Conservation (phyloP, 129 eudicot genomes). For the Chrysanthemum makinoi region DNA sequence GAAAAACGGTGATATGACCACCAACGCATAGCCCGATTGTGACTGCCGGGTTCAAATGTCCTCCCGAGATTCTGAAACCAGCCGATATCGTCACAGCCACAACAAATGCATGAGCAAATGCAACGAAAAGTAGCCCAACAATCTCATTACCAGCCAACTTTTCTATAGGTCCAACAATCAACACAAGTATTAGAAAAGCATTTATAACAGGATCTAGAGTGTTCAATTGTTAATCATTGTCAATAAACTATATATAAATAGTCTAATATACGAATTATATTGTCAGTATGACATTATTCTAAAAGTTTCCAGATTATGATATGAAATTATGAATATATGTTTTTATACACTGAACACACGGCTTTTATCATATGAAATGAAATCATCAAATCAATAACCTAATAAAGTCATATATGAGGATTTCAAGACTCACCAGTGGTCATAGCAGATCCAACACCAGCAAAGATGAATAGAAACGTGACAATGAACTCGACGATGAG, state of each 20-base stretch:
- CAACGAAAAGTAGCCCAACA: conserved; percentile 73
- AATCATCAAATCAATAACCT: too few species aligned
- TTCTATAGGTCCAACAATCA: conserved; percentile 32
- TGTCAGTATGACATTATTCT: too few species aligned
- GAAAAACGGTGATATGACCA: conserved; percentile 73
- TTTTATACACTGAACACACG: too few species aligned
- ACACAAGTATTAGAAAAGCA: too few species aligned
- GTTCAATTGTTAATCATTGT: too few species aligned
- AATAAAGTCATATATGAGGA: background rate
- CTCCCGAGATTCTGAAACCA: conserved; percentile 79
- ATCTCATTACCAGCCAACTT: conserved; percentile 59
- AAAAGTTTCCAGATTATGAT: too few species aligned
- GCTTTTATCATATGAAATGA: too few species aligned
- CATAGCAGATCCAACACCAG: conserved; percentile 91
- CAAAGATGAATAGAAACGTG: conserved; percentile 78
- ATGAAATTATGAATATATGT: too few species aligned
- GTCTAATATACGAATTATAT: too few species aligned
- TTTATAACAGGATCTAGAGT: too few species aligned
- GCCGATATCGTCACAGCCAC: conserved; percentile 83
- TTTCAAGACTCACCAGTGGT: conserved; percentile 47
- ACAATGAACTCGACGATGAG: conserved; percentile 81
- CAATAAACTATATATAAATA: too few species aligned
- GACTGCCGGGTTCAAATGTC: conserved; percentile 88
- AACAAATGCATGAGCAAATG: conserved; percentile 70
- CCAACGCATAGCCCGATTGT: conserved; percentile 76